A percentile compares a stretch with the other conserved stretches of the same genome.
Conservation (phyloP, 805 yeast genomes). For the Candida endomychidarum region DNA sequence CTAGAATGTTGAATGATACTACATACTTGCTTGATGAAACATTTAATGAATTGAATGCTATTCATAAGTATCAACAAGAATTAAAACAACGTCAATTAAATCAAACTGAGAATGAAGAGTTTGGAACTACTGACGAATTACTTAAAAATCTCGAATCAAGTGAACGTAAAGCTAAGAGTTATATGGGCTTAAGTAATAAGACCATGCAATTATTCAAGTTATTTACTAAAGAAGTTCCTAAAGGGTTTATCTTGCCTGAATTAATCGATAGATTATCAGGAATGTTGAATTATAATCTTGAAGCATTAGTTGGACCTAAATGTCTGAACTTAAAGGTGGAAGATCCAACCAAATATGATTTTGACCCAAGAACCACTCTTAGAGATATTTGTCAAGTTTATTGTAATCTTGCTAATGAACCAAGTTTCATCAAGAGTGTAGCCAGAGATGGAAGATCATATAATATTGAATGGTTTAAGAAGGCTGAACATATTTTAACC, state of each 20-base stretch:
- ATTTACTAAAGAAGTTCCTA: conserved; percentile 84
- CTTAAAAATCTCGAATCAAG: conserved; percentile 55
- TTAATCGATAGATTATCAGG: conserved; percentile 93
- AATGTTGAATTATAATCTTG: conserved; percentile 90
- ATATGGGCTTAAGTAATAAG: conserved; percentile 79
- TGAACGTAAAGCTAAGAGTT: conserved; percentile 76
- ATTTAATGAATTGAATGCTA: conserved; percentile 70
- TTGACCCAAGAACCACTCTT: conserved; percentile 74
- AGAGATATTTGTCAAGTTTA: conserved; percentile 72
- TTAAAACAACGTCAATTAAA: conserved; percentile 46
- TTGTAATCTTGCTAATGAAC: conserved; percentile 64
- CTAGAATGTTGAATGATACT: conserved; percentile 91
- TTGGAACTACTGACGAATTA: conserved; percentile 62
- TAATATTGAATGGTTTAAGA: conserved; percentile 58
- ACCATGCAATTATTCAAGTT: conserved; percentile 76
- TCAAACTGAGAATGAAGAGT: conserved; percentile 31
- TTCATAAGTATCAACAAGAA: conserved; percentile 74
- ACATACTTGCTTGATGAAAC: conserved; percentile 92
- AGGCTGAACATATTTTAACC: conserved; percentile 68
- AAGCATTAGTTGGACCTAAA: conserved; percentile 92
- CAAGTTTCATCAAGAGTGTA: conserved; percentile 72
- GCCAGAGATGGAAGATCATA: conserved; percentile 94
- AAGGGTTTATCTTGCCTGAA: conserved; percentile 82
- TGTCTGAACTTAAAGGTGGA: conserved; percentile 85
- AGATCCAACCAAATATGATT: conserved; percentile 78